Conservation (phyloP, 1,284 basidiomycete genomes). For the Sanghuangporus sanghuang region DNA sequence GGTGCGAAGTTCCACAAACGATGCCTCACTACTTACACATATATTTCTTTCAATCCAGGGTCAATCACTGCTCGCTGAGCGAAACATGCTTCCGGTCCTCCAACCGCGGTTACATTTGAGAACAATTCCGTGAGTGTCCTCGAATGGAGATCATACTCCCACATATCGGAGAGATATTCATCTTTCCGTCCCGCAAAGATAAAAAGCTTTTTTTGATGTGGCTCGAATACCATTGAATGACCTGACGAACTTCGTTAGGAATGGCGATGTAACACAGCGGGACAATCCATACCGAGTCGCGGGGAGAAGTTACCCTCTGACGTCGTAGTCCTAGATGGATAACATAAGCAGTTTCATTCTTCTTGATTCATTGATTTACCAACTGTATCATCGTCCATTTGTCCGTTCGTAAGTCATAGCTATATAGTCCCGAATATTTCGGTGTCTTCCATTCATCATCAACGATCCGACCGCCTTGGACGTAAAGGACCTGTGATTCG, state of each 20-base stretch:
- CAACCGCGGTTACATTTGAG: slow-evolving; percentile 49
- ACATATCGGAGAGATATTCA: slow-evolving; percentile 70
- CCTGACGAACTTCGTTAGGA: slow-evolving; percentile 33
- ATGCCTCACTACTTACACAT: slow-evolving; percentile 51
- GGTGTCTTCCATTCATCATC: slow-evolving; percentile 52
- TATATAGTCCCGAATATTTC: slow-evolving; percentile 67
- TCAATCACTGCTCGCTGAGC: slow-evolving; percentile 69
- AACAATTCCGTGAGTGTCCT: slow-evolving; percentile 58
- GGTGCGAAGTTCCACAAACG: not conserved
- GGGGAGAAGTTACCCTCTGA: slow-evolving; percentile 38
- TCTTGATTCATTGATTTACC: slow-evolving; percentile 16
- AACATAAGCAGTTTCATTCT: not conserved
- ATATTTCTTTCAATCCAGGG: slow-evolving; percentile 56
- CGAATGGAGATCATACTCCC: slow-evolving; percentile 57
- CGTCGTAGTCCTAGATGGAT: slow-evolving; percentile 3
- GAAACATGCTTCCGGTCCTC: slow-evolving; percentile 64
- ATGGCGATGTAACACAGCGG: not conserved
- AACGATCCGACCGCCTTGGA: slow-evolving; percentile 73
- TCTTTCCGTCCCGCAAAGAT: slow-evolving; percentile 69
- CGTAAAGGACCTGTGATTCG: slow-evolving; percentile 67
- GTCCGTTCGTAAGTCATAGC: slow-evolving; percentile 55
- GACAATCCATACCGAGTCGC: slow-evolving; percentile 48
- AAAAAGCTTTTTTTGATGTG: slow-evolving; percentile 48
- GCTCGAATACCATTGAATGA: slow-evolving; percentile 75
- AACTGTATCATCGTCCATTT: slow-evolving; percentile 69